Evolutionary conservation across 108 stramenopile species (phyloP), one percentile per base, ranked within the genome.

Genomic region (Chaetoceros muelleri): DNA sequence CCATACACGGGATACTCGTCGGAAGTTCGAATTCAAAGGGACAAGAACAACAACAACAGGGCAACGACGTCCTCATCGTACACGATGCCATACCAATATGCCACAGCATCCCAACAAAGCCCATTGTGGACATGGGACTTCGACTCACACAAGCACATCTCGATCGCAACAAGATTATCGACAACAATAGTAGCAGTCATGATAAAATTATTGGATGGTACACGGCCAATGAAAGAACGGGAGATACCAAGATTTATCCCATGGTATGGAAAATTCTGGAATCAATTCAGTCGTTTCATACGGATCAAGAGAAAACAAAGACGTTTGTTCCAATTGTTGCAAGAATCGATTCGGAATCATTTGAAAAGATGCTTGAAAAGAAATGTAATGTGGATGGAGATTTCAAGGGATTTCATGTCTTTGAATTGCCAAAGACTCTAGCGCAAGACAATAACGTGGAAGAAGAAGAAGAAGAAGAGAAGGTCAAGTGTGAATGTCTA

Each of bases 81-180:
- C 47, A 30, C 2, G 72, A 72, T 52, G 67, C 34, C 24, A 23
- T 72, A 10, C 72, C 72, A 8, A 63, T 72, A 1, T 72, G 72
- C 50, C 72, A 69, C 40, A 63, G 65, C 49, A 57, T 53, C 0
- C 72, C 72, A 0, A 72, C 72, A 26, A 66, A 68, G 17, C 67
- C 72, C n/a, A 55, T 72, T 0, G 72, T 72, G 2, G 67, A 72
- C 28, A 68, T 59, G 62, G 67, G 67, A 24, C 59, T 72, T n/a
- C 51, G 67, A n/a, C 48, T 72, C 2, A 52, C 30, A 31, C 63
- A 69, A 28, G 67, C 63, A 17, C 58, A 64, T 34, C 47, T 72
- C 25, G 24, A 60, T 17, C 21, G 48, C 2, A 20, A 5, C 17
- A 23, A 19, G 3, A 23, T 22, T 10, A 47, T 21, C 28, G 24